A percentile compares a stretch with the other conserved stretches of the same genome.
phyloP scores from a whole-genome alignment of 495 filamentous ascomycete genomes.

The Massariosphaeria phaeospora region DNA sequence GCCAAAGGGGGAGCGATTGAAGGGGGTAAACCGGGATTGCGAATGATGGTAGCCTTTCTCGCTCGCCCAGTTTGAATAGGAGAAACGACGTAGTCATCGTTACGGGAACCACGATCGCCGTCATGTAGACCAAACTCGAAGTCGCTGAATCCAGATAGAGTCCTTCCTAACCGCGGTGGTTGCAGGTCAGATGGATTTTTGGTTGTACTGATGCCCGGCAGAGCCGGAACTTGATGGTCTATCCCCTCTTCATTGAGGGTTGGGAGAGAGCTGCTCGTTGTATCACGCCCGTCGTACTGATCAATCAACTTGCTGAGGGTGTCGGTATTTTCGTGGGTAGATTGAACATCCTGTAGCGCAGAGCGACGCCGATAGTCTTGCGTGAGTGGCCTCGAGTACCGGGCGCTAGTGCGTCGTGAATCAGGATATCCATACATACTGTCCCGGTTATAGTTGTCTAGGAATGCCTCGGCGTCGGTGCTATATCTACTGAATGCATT shows the following conservation, averaged over 20 bases:
- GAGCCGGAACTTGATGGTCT: too few species aligned
- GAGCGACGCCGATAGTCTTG: conserved; percentile 17
- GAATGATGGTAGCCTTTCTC: neutral
- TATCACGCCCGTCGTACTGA: conserved; percentile 7
- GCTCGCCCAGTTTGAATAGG: neutral
- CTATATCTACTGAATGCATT: conserved; percentile 5
- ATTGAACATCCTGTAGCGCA: neutral
- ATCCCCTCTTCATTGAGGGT: too few species aligned
- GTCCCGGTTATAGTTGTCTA: conserved; percentile 3
- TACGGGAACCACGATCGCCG: neutral
- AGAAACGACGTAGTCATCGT: neutral
- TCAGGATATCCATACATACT: conserved; percentile 2
- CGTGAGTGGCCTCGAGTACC: neutral
- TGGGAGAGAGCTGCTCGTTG: neutral
- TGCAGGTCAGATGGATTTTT: too few species aligned
- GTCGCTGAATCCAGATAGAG: conserved; percentile 23
- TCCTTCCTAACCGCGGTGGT: neutral
- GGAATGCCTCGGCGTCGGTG: neutral
- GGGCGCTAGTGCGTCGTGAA: conserved; percentile 10
- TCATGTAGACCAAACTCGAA: conserved; percentile 24
- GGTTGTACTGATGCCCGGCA: too few species aligned
- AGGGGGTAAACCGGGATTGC: conserved; percentile 16
- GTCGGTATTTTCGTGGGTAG: conserved; percentile 25
- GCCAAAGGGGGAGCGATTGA: conserved; percentile 13
- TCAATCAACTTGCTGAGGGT: conserved; percentile 33